These are phyloP conservation scores for Bocquillonia castaneifolia DNA, from an alignment of 441 rosid species.

Conservation along the genomic window DNA sequence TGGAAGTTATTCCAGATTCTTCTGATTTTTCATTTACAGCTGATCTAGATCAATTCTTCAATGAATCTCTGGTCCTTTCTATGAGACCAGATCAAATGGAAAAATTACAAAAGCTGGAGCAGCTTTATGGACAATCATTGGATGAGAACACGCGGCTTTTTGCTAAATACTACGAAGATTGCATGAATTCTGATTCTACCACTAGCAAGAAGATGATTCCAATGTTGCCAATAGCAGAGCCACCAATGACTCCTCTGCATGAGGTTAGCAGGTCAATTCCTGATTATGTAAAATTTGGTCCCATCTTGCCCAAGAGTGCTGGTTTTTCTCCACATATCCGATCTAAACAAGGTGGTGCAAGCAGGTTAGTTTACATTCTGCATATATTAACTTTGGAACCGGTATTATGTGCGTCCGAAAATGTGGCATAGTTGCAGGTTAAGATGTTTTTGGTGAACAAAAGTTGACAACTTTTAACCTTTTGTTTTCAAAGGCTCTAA, in stretches of 20 bases:
- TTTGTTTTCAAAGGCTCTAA: slow-evolving; percentile 8
- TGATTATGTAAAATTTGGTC: slow-evolving; percentile 59
- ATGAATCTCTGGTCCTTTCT: slow-evolving; percentile 46
- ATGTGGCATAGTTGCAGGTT: neutral
- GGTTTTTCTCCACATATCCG: slow-evolving; percentile 40
- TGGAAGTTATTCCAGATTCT: slow-evolving; percentile 56
- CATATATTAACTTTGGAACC: neutral
- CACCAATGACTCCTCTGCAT: slow-evolving; percentile 58
- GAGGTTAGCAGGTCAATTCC: slow-evolving; percentile 51
- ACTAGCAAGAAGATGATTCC: slow-evolving; percentile 44
- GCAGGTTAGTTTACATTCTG: slow-evolving; percentile 34
- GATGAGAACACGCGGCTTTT: slow-evolving; percentile 54
- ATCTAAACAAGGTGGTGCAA: slow-evolving; percentile 29
- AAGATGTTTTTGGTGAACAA: neutral
- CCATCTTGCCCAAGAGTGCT: slow-evolving; percentile 53
- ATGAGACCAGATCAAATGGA: slow-evolving; percentile 57
- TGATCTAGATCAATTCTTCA: slow-evolving; percentile 54
- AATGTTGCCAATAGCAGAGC: slow-evolving; percentile 64
- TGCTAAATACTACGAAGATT: slow-evolving; percentile 51
- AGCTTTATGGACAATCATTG: slow-evolving; percentile 50
- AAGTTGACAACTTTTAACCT: neutral
- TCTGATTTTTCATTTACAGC: slow-evolving; percentile 52
- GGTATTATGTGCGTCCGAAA: neutral
- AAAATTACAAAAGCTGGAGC: slow-evolving; percentile 49
- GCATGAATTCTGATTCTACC: slow-evolving; percentile 39